Base-by-base conservation (phyloP, 495 filamentous ascomycete genomes). In the Barbatosphaeria neglecta region DNA sequence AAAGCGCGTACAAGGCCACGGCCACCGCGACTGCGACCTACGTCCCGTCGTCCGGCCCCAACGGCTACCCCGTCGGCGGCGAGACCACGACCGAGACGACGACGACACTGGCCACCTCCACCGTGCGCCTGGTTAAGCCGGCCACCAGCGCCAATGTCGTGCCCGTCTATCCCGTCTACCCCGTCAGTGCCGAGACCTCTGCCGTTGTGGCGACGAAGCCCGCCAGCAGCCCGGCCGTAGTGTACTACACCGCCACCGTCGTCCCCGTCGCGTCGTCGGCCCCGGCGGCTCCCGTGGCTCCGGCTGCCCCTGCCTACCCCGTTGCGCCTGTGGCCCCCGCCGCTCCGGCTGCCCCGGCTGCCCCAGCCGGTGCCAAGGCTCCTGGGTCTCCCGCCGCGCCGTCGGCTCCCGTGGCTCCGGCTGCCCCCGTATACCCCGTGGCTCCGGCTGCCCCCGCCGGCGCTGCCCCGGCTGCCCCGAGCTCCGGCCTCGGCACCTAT, bases 1-100 rank as follows among this genome's bases (percentile, higher is more conserved):
- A 62, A 9, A 15, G 22, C 38, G 27, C 5, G 15, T 18, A 17
- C 13, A 24, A 3, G 39, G 47, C 35, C 23, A 24, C 41, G 45
- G 16, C 37, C 20, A 22, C 38, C 37, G 35, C 23, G 20, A 31
- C 27, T 8, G 2, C 38, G 17, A 22, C 18, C 18, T 13, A 13
- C n/a, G 24, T 19, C 19, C 3, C 39, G 39, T 22, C 19, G 4
- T 10, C 39, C 22, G 10, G 37, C 41, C 24, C 50, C 24, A 24
- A 22, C n/a, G 33, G 41, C 20, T 37, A 47, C n/a, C n/a, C 77
- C 7, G 69, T 72, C 13, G 62, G 64, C 37, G n/a, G n/a, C n/a
- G n/a, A n/a, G n/a, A n/a, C n/a, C 42, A 53, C 62, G 19, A 39
- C 37, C 28, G 13, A 43, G 19, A 42, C 35, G 3, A 37, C 45